Evolutionary conservation across 148 eudicot species (phyloP).

Genomic region (Camellia granthamiana): DNA sequence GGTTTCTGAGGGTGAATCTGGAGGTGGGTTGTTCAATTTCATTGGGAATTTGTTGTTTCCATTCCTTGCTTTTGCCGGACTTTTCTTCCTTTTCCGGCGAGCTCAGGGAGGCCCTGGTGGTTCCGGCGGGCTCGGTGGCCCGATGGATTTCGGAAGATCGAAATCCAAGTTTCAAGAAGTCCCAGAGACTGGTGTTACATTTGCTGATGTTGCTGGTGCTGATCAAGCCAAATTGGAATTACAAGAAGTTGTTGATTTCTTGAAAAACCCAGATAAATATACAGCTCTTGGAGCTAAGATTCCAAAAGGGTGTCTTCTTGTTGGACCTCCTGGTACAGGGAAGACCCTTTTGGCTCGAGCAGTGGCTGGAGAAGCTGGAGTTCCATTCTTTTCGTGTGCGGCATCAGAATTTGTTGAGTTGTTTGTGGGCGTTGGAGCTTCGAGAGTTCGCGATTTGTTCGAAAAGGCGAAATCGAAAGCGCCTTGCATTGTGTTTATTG

Average conservation of each 20-base stretch:
- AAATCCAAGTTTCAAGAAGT: constrained; percentile 99
- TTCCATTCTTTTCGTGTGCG: constrained; percentile 89
- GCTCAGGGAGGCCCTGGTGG: constrained; percentile 98
- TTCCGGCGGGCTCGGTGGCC: constrained; percentile 97
- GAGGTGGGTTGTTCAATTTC: constrained; percentile 71
- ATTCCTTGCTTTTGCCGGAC: constrained; percentile 76
- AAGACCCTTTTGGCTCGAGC: constrained; percentile 93
- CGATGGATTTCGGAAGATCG: constrained; percentile 96
- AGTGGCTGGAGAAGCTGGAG: constrained; percentile 90
- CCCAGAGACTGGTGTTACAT: constrained; percentile 89
- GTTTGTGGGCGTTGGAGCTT: constrained; percentile 99
- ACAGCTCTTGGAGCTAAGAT: constrained; percentile 94
- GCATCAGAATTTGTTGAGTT: constrained; percentile 95
- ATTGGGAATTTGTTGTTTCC: constrained; percentile 92
- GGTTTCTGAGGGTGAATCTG: constrained; percentile 82
- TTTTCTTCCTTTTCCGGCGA: constrained; percentile 72
- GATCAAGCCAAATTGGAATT: constrained; percentile 94
- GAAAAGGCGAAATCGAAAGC: constrained; percentile 96
- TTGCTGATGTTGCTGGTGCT: constrained; percentile 94
- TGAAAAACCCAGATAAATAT: constrained; percentile 97
- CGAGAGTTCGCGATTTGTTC: constrained; percentile 94
- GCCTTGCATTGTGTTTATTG: constrained; percentile 96
- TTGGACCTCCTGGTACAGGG: constrained; percentile 97
- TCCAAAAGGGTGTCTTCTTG: constrained; percentile 92
- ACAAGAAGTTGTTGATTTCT: constrained; percentile 97